Conservation (phyloP, 768 basidiomycete genomes). For the Leccinum sublutescens region DNA sequence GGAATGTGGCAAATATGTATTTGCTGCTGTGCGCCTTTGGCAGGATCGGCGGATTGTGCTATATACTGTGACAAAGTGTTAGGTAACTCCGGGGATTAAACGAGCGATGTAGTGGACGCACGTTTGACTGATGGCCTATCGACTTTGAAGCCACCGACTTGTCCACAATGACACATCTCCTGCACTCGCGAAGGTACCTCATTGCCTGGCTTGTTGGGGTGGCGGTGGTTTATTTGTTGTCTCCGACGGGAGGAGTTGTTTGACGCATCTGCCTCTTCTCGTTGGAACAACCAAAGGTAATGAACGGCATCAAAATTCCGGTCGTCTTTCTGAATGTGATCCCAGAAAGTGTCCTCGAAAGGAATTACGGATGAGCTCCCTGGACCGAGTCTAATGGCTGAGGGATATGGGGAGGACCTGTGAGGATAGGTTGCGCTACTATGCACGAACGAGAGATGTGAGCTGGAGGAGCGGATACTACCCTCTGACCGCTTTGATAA, state of each 20-base stretch:
- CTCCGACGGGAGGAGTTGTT: slow-evolving; percentile 26
- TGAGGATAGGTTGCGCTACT: not conserved
- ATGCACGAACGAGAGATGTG: slow-evolving; percentile 21
- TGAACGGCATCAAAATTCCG: slow-evolving; percentile 43
- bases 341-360: slow-evolving; percentile 41
- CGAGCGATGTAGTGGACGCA: slow-evolving; percentile 32
- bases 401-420: slow-evolving; percentile 29
- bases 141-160: slow-evolving; percentile 65
- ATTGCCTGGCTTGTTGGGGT: slow-evolving; percentile 14
- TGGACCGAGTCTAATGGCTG: slow-evolving; percentile 17
- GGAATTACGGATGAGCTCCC: slow-evolving; percentile 36
- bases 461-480: slow-evolving; percentile 32
- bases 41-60: slow-evolving; percentile 45
- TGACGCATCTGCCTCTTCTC: slow-evolving; percentile 45
- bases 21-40: slow-evolving; percentile 66
- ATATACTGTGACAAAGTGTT: not conserved
- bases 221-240: slow-evolving; percentile 15
- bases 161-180: slow-evolving; percentile 66
- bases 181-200: slow-evolving; percentile 33
- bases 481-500: slow-evolving; percentile 35
- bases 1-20: slow-evolving; percentile 58
- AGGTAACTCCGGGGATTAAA: not conserved
- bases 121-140: slow-evolving; percentile 39
- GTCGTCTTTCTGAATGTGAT: slow-evolving; percentile 38
- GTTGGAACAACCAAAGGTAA: slow-evolving; percentile 58